Evolutionary conservation across 768 basidiomycete species (phyloP), one percentile per base, ranked within the genome.

Genomic region (Galerina sulciceps): DNA sequence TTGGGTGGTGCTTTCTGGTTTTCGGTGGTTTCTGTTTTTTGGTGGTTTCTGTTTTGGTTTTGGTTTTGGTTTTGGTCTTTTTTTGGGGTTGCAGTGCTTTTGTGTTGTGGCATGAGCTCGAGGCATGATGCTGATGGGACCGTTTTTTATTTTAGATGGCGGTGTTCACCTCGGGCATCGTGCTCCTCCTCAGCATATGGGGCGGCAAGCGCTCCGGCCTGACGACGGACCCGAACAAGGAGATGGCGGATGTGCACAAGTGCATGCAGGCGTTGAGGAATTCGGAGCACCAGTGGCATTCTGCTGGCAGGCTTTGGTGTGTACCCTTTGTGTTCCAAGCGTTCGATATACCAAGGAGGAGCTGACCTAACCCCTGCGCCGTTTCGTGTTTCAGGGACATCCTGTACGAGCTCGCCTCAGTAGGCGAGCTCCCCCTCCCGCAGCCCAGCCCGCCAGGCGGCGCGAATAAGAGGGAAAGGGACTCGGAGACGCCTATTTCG

Each of bases 141-240:
- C 1, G 11, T 48, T 60, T 22, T 58, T 57, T 20, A 48, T 18
- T 38, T 26, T 56, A 78, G 79, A 78, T 75, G 60, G 59, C 73
- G 6, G 74, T 76, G 1, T 84, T 81, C 57, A 79, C 81, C 0
- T 69, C 81, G 18, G 80, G 75, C 1, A 77, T 89, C 53, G 82
- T 91, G 4, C 75, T 91, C 2, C 74, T 91, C 26, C 74, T 91
- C 56, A 86, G 83, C 55, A 84, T 89, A 11, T 91, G 85, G 90
- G 85, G 80, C 41, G 84, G 81, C 22, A 85, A 81, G 56, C 77
- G 79, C 41, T 77, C 76, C 23, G 81, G 85, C 5, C 57, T 81
- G 23, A 70, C 75, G 2, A 77, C 70, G 0, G 85, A 88, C 61
- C 72, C 79, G 10, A 75, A 74, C 45, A 78, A 80, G 57, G 85